Base-by-base conservation (phyloP, 192 early-diverging fungal species). In the Chytriomyces sp. region DNA sequence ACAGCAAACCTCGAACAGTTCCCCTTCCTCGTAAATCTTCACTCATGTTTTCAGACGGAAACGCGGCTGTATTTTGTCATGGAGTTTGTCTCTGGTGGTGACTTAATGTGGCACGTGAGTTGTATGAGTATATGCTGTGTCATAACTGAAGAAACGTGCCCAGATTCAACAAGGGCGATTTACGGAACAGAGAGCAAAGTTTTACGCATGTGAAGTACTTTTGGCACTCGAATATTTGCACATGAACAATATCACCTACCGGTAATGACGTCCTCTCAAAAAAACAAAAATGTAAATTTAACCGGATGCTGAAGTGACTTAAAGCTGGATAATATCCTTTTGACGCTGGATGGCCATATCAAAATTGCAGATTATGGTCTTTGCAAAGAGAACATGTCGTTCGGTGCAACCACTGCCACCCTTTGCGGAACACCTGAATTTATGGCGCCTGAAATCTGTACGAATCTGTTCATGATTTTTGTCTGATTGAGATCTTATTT, bases 341-440 rank as follows among this genome's bases (percentile, higher is more conserved):
- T 98, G 50, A 91, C 94, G 16, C 79, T 89, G 67, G 91, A 98
- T 64, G 98, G 98, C 11, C 97, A 99, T 71, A 91, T 99, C 82
- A 98, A 98, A 84, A 92, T 99, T 67, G 96, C 96, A 26, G 98
- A 99, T 85, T 99, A 97, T 82, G 98, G 98, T 50, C 86, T 98
- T 60, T 99, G 97, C 84, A 99, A 99, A 87, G 97, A 90, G 64
- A 92, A 93, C 72, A 97, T 98, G 94, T 87, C 89, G 57, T 92
- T 91, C 72, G 95, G 95, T 23, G 11, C 77, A 11, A 94, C 91
- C 0, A 98, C 97, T 5, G 94, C 91, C 64, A 98, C 96, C 3
- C 98, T 98, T 85, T 98, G 96, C 79, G 97, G 97, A 28, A 99
- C 97, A 43, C 96, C 96, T 23, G 97, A 99, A 81, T 99, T 97